Percentiles rank a stretch among this genome's conserved stretches.
Conservation (phyloP, 345 rosid species). For the Turritis glabra region DNA sequence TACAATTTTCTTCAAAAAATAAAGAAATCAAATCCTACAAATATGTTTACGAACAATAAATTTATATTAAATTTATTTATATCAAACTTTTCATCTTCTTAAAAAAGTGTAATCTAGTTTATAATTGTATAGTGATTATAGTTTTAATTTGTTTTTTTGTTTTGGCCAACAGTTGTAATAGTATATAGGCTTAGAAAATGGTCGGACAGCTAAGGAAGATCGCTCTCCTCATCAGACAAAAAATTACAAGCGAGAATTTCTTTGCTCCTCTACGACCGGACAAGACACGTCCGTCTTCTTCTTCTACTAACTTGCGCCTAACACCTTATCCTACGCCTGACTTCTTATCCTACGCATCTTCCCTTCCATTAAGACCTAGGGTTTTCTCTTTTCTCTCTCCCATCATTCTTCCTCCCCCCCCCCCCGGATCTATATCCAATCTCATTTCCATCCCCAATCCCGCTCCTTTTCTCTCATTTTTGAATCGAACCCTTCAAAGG, state of each 20-base stretch:
- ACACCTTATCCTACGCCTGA: constrained; percentile 34
- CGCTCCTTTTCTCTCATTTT: constrained; percentile 4
- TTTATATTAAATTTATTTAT: no score
- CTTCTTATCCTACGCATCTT: constrained; percentile 40
- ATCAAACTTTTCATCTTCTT: background rate
- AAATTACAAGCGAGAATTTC: constrained; percentile 35
- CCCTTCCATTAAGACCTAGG: constrained; percentile 37
- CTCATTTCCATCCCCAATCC: constrained; percentile 28
- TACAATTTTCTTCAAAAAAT: no score
- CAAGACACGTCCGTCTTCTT: constrained; percentile 43
- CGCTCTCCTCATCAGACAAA: constrained; percentile 39
- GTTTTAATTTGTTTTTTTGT: background rate
- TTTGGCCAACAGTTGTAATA: background rate
- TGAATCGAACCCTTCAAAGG: constrained; percentile 26
- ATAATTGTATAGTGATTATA: background rate
- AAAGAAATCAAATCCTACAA: no score
- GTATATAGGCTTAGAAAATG: constrained; percentile 8
- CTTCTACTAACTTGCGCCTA: constrained; percentile 33
- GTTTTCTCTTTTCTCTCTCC: constrained; percentile 17
- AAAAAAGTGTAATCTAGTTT: background rate
- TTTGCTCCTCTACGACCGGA: constrained; percentile 76
- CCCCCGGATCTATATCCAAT: background rate
- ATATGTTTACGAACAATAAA: no score
- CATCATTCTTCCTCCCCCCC: constrained; percentile 23
- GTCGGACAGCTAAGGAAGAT: constrained; percentile 39